A percentile compares a stretch with the other conserved stretches of the same genome.
These are phyloP conservation scores for Starmerella scarabaei DNA, from an alignment of 805 yeast species.

Conservation along the genomic window DNA sequence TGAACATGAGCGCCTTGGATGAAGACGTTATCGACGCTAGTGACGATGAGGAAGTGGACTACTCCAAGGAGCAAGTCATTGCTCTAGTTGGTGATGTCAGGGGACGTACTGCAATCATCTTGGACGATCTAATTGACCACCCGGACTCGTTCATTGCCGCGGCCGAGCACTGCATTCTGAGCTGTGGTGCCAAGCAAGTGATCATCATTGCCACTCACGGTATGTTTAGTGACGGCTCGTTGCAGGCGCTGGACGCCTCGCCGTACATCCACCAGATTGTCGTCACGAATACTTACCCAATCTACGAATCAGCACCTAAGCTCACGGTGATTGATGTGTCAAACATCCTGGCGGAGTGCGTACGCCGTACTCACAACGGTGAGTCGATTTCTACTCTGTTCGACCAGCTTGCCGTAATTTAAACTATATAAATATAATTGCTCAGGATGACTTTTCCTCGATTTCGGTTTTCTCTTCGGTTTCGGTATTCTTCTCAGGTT, in stretches of 20 bases:
- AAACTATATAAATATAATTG: neutral
- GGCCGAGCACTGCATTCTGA: conserved; percentile 89
- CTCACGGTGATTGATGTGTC: conserved; percentile 83
- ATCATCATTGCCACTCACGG: conserved; percentile 94
- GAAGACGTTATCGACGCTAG: conserved; percentile 8
- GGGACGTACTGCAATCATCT: conserved; percentile 78
- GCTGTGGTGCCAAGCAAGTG: conserved; percentile 91
- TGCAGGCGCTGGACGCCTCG: conserved; percentile 64
- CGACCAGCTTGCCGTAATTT: conserved; percentile 57
- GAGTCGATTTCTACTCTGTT: conserved; percentile 88
- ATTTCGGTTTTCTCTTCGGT: neutral
- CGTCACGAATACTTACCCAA: conserved; percentile 94
- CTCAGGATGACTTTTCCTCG: neutral
- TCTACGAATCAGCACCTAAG: conserved; percentile 52
- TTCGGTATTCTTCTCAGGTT: neutral
- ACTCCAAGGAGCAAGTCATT: conserved; percentile 64
- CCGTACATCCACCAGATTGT: conserved; percentile 81
- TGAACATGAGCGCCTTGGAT: neutral
- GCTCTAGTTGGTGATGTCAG: conserved; percentile 94
- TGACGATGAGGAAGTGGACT: conserved; percentile 63
- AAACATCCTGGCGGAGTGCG: conserved; percentile 93
- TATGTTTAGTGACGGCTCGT: conserved; percentile 73
- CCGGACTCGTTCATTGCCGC: conserved; percentile 92
- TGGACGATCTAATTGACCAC: conserved; percentile 96
- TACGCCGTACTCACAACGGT: conserved; percentile 97